phyloP scores from a whole-genome alignment of 2,329 filamentous ascomycete genomes.

The Hymenoscyphus albidus region DNA sequence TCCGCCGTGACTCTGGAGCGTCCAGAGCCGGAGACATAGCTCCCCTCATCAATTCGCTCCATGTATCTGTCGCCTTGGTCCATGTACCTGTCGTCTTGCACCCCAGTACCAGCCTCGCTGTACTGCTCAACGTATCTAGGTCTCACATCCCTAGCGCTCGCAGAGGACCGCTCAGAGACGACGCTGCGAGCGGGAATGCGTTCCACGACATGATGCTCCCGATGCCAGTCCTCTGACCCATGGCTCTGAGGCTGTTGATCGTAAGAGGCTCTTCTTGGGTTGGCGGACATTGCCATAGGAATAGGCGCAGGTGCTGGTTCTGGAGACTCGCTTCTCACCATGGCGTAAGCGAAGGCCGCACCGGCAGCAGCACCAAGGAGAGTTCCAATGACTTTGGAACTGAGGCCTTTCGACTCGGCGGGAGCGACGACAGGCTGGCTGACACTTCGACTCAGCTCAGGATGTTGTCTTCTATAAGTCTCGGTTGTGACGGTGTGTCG shows the following conservation, averaged over 20 bases:
- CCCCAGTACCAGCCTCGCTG: slow-evolving; percentile 3
- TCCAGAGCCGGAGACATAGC: slow-evolving; percentile 11
- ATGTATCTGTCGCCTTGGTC: slow-evolving; percentile 8
- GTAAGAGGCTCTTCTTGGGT: not conserved
- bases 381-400: slow-evolving; percentile 66
- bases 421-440: not conserved
- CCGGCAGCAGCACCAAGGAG: slow-evolving; percentile 76
- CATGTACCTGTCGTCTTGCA: slow-evolving; percentile 5
- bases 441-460: not conserved
- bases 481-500: slow-evolving; percentile 12
- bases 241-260: too few species aligned
- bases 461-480: slow-evolving; percentile 9
- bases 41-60: slow-evolving; percentile 19
- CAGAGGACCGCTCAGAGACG: slow-evolving; percentile 12
- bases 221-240: not conserved
- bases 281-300: not conserved
- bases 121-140: slow-evolving; percentile 20
- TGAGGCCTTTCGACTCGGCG: slow-evolving; percentile 37
- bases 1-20: not conserved
- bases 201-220: slow-evolving; percentile 13
- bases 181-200: slow-evolving; percentile 17
- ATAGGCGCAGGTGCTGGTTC: slow-evolving; percentile 12
- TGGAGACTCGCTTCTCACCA: slow-evolving; percentile 55
- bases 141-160: slow-evolving; percentile 2
- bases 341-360: slow-evolving; percentile 71